Evolutionary conservation across 108 stramenopile genomes (phyloP), one percentile per base, ranked within the genome.

Genomic region (Tribonema minus): DNA sequence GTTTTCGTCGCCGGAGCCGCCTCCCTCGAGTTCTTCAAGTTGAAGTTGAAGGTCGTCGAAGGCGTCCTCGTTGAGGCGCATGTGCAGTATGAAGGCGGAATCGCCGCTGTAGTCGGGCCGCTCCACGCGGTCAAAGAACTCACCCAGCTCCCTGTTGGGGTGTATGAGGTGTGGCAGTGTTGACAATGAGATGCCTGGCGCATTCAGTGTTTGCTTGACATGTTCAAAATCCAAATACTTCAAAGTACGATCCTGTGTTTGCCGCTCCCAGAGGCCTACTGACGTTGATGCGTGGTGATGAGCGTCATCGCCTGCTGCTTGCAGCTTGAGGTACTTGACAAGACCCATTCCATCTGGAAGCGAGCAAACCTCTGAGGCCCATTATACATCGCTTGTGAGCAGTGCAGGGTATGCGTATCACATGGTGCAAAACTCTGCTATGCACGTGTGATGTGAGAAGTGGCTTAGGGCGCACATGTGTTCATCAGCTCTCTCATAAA

Each of bases 41-140:
- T 58, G 30, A 27, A 32, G 29, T 4, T 66, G 30, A 25, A 84
- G 27, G 46, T 82, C 83, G 34, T 81, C 69, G 46, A 77, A 70
- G 4, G 70, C 68, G 0, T 75, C 76, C 12, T 81, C 71, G 65
- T 78, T 76, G 68, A 84, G 32, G 31, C 77, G 73, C 37, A 84
- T 65, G 67, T 77, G 61, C 20, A 84, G 76, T 15, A 82, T 66
- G 75, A 84, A 84, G 20, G 75, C 77, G 3, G 74, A 38, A 30
- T 75, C 74, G 12, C 74, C 74, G 36, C 40, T 41, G 34, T 75
- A 64, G 39, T 75, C 33, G 12, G 35, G 64, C 2, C 66, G 74
- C 46, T 64, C 66, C 64, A 75, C 74, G 5, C 70, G n/a, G n/a
- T n/a, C 70, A 59, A 58, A 2, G 28, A 3, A 15, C 23, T 0